Evolutionary conservation across 2,329 filamentous ascomycete species (phyloP).

Genomic region (Fusarium acutatum): DNA sequence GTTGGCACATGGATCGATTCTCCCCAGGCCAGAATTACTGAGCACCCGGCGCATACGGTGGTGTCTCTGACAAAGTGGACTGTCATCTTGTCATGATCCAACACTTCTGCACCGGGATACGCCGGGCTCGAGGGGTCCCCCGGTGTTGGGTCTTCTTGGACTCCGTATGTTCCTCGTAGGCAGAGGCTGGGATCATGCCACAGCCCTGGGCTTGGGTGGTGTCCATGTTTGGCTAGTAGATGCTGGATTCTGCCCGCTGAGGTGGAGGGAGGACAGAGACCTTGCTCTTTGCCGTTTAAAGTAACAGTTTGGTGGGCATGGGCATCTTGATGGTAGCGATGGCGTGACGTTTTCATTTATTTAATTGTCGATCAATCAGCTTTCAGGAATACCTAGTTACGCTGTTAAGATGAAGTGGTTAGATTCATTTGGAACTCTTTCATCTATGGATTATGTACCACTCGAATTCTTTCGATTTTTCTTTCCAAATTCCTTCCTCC

Average conservation of each 20-base stretch:
- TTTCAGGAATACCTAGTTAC: neutral
- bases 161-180: conserved; percentile 29
- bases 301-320: neutral
- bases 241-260: conserved; percentile 2
- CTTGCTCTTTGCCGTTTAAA: conserved; percentile 13
- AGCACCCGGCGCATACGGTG: conserved; percentile 19
- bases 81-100: conserved; percentile 40
- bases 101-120: conserved; percentile 36
- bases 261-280: conserved; percentile 16
- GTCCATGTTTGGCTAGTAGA: conserved; percentile 15
- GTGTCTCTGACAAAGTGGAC: conserved; percentile 38
- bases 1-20: conserved; percentile 28
- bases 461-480: neutral
- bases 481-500: neutral
- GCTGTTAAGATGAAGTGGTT: neutral
- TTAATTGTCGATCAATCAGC: conserved; percentile 14
- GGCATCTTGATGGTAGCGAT: conserved; percentile 1
- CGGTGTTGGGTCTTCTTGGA: conserved; percentile 8
- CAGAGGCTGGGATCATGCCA: conserved; percentile 40
- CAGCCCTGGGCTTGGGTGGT: conserved; percentile 23
- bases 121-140: conserved; percentile 31
- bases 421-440: neutral
- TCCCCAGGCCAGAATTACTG: conserved; percentile 4
- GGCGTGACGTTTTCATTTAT: conserved; percentile 22
- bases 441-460: neutral